These are phyloP conservation scores for Xylaria sp. DNA, from an alignment of 2,329 filamentous ascomycete species.

Conservation along the genomic window DNA sequence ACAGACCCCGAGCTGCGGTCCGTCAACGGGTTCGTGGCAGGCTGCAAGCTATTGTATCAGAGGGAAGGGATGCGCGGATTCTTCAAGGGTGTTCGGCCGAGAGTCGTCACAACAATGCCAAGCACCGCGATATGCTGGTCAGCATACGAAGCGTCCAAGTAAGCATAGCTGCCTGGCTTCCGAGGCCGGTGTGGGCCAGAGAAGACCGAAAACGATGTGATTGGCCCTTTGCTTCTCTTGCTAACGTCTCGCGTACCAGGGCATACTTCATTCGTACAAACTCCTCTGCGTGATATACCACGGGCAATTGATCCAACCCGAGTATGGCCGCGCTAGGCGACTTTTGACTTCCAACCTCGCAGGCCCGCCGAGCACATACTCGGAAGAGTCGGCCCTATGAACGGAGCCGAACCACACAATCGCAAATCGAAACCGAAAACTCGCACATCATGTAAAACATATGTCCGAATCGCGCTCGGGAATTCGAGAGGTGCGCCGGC, in stretches of 20 bases:
- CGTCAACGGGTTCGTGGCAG: slow-evolving; percentile 84
- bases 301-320: slow-evolving; percentile 8
- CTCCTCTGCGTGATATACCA: slow-evolving; percentile 41
- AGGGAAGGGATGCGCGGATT: slow-evolving; percentile 89
- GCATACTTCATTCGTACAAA: slow-evolving; percentile 52
- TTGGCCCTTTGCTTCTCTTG: slow-evolving; percentile 9
- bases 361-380: slow-evolving; percentile 18
- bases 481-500: slow-evolving; percentile 2
- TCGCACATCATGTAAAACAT: slow-evolving; percentile 4
- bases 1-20: slow-evolving; percentile 82
- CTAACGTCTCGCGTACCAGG: slow-evolving; percentile 40
- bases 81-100: slow-evolving; percentile 90
- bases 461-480: slow-evolving; percentile 14
- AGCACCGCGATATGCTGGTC: slow-evolving; percentile 99
- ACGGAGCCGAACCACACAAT: slow-evolving; percentile 15
- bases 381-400: slow-evolving; percentile 22
- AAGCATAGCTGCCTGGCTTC: slow-evolving; percentile 48
- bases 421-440: slow-evolving; percentile 12
- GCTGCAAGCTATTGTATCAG: slow-evolving; percentile 82
- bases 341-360: slow-evolving; percentile 13
- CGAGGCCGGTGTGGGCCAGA: slow-evolving; percentile 7
- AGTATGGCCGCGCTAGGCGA: slow-evolving; percentile 15
- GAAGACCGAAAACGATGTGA: neutral
- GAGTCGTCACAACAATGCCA: slow-evolving; percentile 96
- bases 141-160: slow-evolving; percentile 76